Conservation (phyloP, 2,329 filamentous ascomycete species). For the Aurifilum marmelostoma region DNA sequence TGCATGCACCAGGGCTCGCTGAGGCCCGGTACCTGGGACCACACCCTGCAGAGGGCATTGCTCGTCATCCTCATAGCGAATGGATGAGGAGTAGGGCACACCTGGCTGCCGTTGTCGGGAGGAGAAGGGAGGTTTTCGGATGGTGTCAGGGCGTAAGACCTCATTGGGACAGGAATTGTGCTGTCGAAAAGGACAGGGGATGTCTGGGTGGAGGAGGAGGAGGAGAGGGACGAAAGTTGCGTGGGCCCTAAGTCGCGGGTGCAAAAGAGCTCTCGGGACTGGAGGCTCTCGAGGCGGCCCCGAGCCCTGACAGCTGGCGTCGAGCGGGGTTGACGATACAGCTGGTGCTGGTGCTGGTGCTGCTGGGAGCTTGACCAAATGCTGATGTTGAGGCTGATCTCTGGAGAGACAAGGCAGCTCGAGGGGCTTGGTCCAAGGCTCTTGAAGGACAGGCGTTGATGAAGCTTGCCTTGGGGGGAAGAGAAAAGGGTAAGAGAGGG, state of each 20-base stretch:
- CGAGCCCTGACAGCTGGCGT: not conserved
- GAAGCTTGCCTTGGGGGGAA: not conserved
- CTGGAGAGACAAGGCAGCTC: not conserved
- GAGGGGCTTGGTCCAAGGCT: not conserved
- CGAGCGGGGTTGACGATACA: not conserved
- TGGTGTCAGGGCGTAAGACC: not conserved
- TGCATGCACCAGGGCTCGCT: constrained; percentile 29
- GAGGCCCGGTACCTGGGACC: constrained; percentile 28
- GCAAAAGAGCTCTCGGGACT: not conserved
- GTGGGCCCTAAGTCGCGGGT: not conserved
- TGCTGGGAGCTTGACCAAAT: too few relatives aligned
- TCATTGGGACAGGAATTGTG: not conserved
- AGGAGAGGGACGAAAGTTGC: not conserved
- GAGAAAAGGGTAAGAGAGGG: too few relatives aligned
- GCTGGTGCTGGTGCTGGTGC: not conserved
- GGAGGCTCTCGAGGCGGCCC: not conserved
- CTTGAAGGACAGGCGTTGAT: not conserved
- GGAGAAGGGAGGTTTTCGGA: not conserved
- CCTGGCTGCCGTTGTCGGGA: not conserved
- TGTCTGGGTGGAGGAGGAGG: not conserved
- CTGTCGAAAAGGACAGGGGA: not conserved
- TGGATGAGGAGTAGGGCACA: not conserved
- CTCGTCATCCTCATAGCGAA: constrained; percentile 24
- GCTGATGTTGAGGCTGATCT: not conserved
- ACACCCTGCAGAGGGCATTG: constrained; percentile 25